Conservation (phyloP, 805 yeast genomes). For the Sugiyamaella marilandica region DNA sequence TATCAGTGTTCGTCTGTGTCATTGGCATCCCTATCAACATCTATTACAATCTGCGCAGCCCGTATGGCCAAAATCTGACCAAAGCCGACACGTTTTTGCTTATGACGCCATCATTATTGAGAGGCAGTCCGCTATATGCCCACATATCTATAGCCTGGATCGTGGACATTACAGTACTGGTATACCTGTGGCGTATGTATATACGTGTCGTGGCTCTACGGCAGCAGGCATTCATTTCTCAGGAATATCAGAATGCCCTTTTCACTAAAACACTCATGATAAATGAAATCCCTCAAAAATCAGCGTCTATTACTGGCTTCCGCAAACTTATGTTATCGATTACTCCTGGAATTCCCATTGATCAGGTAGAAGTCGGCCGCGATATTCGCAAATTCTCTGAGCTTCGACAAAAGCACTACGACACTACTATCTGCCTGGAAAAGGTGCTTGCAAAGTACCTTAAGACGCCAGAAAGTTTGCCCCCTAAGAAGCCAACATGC, state of each 20-base stretch:
- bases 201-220: slow-evolving; percentile 26
- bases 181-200: slow-evolving; percentile 28
- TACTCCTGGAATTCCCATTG: slow-evolving; percentile 11
- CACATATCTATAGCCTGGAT: slow-evolving; percentile 35
- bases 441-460: slow-evolving; percentile 27
- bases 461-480: slow-evolving; percentile 24
- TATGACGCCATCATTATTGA: slow-evolving; percentile 34
- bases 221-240: slow-evolving; percentile 19
- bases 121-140: slow-evolving; percentile 30
- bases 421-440: slow-evolving; percentile 27
- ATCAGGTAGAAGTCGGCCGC: slow-evolving; percentile 29
- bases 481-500: slow-evolving; percentile 22
- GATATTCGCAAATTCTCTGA: slow-evolving; percentile 26
- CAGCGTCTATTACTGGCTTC: slow-evolving; percentile 27
- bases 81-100: slow-evolving; percentile 32
- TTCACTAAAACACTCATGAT: slow-evolving; percentile 31
- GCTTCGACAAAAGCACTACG: slow-evolving; percentile 25
- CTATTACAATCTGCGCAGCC: slow-evolving; percentile 26
- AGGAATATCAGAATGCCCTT: slow-evolving; percentile 24
- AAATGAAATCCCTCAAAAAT: slow-evolving; percentile 28
- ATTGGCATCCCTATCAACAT: slow-evolving; percentile 37
- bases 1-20: slow-evolving; percentile 31
- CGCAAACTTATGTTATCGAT: slow-evolving; percentile 11
- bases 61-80: slow-evolving; percentile 23
- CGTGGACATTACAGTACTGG: slow-evolving; percentile 25